Evolutionary conservation across 2,329 filamentous ascomycete genomes (phyloP).

Genomic region (Pseudogymnoascus sp.): DNA sequence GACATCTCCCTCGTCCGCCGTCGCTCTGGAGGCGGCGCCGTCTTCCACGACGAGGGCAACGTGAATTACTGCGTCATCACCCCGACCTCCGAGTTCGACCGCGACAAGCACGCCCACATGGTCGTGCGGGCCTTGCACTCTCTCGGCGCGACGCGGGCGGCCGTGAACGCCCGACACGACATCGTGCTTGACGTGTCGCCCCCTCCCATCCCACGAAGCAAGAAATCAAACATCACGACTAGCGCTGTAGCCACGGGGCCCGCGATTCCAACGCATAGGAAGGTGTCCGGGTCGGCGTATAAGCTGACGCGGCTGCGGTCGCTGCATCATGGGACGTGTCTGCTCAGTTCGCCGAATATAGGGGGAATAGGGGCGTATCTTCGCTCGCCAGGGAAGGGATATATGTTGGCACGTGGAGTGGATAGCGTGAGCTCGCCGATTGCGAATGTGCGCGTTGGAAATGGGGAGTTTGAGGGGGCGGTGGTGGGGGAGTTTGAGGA

Average conservation of each 20-base stretch:
- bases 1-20: conserved; percentile 63
- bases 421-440: conserved; percentile 85
- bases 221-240: neutral
- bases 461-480: conserved; percentile 40
- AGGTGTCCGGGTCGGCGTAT: conserved; percentile 91
- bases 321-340: conserved; percentile 87
- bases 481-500: conserved; percentile 57
- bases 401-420: conserved; percentile 74
- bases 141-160: conserved; percentile 50
- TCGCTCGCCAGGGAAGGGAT: conserved; percentile 67
- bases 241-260: neutral
- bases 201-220: neutral
- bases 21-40: conserved; percentile 80
- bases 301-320: conserved; percentile 77
- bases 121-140: conserved; percentile 70
- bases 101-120: conserved; percentile 86
- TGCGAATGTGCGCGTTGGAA: conserved; percentile 61
- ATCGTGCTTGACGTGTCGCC: conserved; percentile 63
- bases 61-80: conserved; percentile 92
- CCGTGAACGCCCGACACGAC: conserved; percentile 86
- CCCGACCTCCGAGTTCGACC: conserved; percentile 66
- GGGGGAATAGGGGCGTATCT: conserved; percentile 60
- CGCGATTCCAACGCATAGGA: conserved; percentile 44
- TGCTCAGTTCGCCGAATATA: conserved; percentile 72
- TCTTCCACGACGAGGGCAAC: conserved; percentile 90